Base-by-base conservation (phyloP, 2,329 filamentous ascomycete genomes). In the Bipolaris zeicola region DNA sequence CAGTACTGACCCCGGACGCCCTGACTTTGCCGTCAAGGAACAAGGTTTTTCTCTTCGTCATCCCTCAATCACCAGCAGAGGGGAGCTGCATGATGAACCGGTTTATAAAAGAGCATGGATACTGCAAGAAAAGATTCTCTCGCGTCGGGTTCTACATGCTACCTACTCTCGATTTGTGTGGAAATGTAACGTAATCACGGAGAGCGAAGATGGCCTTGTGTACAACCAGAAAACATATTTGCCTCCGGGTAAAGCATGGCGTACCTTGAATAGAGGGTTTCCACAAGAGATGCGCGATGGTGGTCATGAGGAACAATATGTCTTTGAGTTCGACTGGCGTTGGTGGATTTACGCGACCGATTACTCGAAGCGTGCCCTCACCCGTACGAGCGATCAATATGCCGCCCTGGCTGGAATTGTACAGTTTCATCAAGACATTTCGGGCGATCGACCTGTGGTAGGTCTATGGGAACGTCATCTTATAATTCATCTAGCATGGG, bases 181-280 rank as follows among this genome's bases (percentile, higher is more conserved):
- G 52, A 13, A 55, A 28, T 55, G 52, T 24, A 26, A 26, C 13
- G 7, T 11, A 13, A 5, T 42, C 22, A 46, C 26, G 4, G 53
- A 55, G 33, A 36, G 37, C 7, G 53, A 55, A n/a, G 47, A 55
- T 16, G 47, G 53, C 14, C n/a, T n/a, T n/a, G n/a, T n/a, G 39
- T 28, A 55, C 14, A 1, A 10, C 3, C 18, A 50, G 28, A 28
- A 41, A 33, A 14, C 33, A 18, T 3, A 20, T 22, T 7, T n/a
- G 5, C 22, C 11, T 39, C 16, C 39, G n/a, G n/a, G 3, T 0
- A 49, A 14, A 39, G 13, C 14, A 5, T 8, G 13, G 4, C 10
- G 22, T 16, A 11, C 20, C 13, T 5, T 1, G 31, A 1, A 3
- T 13, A 31, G 28, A 31, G 28, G 10, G 28, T 31, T 31, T 13